Conservation (phyloP, 75 land plant genomes). For the Chamaecyparis obtusa region DNA sequence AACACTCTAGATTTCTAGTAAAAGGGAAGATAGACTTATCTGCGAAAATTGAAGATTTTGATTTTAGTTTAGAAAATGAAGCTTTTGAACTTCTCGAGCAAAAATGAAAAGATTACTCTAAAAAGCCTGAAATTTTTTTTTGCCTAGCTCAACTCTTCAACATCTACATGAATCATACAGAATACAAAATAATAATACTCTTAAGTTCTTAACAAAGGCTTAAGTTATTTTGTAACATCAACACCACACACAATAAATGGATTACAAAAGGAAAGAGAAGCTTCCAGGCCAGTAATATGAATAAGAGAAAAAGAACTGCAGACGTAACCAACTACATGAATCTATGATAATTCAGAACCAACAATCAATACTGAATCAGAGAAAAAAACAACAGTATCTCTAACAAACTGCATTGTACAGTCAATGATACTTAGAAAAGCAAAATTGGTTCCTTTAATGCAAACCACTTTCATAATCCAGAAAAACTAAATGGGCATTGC, state of each 20-base stretch:
- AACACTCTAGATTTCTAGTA: slow-evolving; percentile 16
- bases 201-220: background rate
- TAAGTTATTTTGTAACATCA: background rate
- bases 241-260: background rate
- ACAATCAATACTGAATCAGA: background rate
- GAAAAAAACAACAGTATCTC: background rate
- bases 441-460: background rate
- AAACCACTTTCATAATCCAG: background rate
- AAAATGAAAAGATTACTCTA: background rate
- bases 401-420: background rate
- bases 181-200: background rate
- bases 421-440: background rate
- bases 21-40: slow-evolving; percentile 10
- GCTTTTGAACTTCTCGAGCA: background rate
- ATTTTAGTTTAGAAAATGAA: background rate
- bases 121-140: background rate
- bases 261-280: background rate
- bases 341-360: background rate
- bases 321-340: background rate
- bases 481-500: background rate
- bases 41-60: background rate
- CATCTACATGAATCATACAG: background rate
- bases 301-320: background rate
- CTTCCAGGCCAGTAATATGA: background rate
- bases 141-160: background rate